phyloP scores from a whole-genome alignment of 1,284 basidiomycete genomes.

The Spongiforma sp. region DNA sequence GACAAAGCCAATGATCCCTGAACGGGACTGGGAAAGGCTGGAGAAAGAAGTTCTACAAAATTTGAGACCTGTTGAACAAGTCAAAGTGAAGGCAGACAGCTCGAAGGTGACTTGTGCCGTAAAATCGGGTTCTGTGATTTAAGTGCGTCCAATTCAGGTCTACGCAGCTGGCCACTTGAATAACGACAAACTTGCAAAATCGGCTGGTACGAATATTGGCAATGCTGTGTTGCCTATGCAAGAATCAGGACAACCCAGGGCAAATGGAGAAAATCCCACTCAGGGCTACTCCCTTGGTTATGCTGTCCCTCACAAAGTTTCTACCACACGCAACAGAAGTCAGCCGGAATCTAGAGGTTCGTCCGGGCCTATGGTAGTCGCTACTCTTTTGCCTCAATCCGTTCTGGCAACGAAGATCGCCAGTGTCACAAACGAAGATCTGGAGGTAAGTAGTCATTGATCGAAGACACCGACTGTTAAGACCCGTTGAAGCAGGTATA shows the following conservation, averaged over 20 bases:
- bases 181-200: conserved; percentile 14
- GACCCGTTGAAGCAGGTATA: conserved; percentile 23
- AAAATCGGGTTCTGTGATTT: conserved; percentile 5
- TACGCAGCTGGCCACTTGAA: conserved; percentile 24
- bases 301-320: too few relatives aligned
- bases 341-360: not conserved
- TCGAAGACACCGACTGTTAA: conserved; percentile 4
- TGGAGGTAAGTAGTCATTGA: conserved; percentile 25
- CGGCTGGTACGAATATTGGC: conserved; percentile 2
- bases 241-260: not conserved
- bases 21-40: conserved; percentile 59
- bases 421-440: conserved; percentile 20
- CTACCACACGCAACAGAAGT: not conserved
- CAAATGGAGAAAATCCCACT: not conserved
- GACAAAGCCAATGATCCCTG: conserved; percentile 41
- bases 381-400: not conserved
- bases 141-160: conserved; percentile 22
- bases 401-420: not conserved
- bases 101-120: conserved; percentile 24
- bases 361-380: not conserved
- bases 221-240: not conserved
- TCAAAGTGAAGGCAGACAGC: conserved; percentile 10
- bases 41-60: conserved; percentile 20
- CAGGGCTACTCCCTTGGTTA: not conserved
- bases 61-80: conserved; percentile 10